Base-by-base conservation (phyloP, 495 filamentous ascomycete genomes). In the Bryoglossum gracile region DNA sequence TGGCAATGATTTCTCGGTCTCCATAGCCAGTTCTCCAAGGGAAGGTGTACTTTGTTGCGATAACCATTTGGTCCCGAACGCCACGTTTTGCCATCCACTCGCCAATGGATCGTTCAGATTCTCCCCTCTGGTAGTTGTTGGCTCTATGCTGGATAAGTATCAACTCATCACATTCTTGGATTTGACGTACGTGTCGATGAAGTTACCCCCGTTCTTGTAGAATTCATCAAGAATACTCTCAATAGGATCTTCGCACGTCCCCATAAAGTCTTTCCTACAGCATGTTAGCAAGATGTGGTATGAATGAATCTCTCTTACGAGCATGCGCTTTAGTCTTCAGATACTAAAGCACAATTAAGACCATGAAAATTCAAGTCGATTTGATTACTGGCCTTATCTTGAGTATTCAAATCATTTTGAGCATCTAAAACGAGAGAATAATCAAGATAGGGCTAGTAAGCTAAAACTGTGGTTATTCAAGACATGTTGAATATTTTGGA, bases 61-160 rank as follows among this genome's bases (percentile, higher is more conserved):
- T 55, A 32, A 87, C 79, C 39, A 85, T 72, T 48, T 80, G 62
- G 46, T 84, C 80, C 0, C 81, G 68, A 23, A 68, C 69, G 1
- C 63, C 60, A 11, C 71, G 65, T n/a, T 58, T 30, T 4, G 67
- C 56, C 66, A 86, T 73, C 82, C 82, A 86, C 53, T 84, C 82
- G 21, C 84, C 84, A 17, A 88, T 55, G 75, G 76, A 81, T 10
- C 48, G 48, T 55, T 86, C 83, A 6, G 78, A 82, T 47, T 84
- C 57, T 39, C 72, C 81, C 26, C 64, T 55, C 51, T 86, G 80
- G 65, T 88, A 88, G 60, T 65, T 71, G 55, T 77, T 83, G 26
- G 79, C 72, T n/a, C 16, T 21, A 4, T n/a, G n/a, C n/a, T n/a
- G n/a, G n/a, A n/a, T n/a, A n/a, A n/a, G n/a, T n/a, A n/a, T n/a